phyloP scores from a whole-genome alignment of 306 rosid species.

The Cicer arietinum region DNA sequence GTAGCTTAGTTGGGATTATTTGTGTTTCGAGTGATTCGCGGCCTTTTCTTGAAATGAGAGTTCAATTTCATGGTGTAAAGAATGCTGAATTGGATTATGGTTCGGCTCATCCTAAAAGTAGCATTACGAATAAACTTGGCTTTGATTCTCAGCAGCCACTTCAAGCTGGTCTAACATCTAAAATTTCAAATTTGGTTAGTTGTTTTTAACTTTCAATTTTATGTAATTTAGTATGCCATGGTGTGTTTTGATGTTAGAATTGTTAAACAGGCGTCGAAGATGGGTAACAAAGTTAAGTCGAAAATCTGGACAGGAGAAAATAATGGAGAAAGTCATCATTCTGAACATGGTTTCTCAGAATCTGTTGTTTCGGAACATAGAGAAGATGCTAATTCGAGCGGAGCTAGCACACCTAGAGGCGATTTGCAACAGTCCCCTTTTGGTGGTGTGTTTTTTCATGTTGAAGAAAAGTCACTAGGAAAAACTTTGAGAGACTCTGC shows the following conservation, averaged over 20 bases:
- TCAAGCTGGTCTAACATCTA: constrained; percentile 81
- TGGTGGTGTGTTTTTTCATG: constrained; percentile 65
- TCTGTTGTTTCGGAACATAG: constrained; percentile 59
- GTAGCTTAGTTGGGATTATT: constrained; percentile 70
- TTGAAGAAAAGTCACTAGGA: constrained; percentile 69
- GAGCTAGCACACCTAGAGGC: constrained; percentile 93
- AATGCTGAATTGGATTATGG: constrained; percentile 55
- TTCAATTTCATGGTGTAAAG: constrained; percentile 43
- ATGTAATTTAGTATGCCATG: constrained; percentile 46
- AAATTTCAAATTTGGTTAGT: constrained; percentile 94
- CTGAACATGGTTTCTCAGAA: constrained; percentile 68
- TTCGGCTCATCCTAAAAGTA: constrained; percentile 53
- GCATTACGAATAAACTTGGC: constrained; percentile 68
- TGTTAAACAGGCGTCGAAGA: constrained; percentile 81
- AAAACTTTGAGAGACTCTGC: constrained; percentile 64
- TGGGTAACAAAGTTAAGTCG: constrained; percentile 90
- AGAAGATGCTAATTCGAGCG: constrained; percentile 94
- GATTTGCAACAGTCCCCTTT: constrained; percentile 65
- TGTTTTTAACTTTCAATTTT: constrained; percentile 31
- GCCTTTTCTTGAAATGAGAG: constrained; percentile 68
- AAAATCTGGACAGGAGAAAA: constrained; percentile 72
- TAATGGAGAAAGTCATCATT: constrained; percentile 67
- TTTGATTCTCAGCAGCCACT: constrained; percentile 90
- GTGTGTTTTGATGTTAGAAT: constrained; percentile 54
- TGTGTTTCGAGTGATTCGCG: constrained; percentile 77